These are phyloP conservation scores for Populus trichocarpa DNA, from an alignment of 441 rosid genomes.

Conservation along the genomic window DNA sequence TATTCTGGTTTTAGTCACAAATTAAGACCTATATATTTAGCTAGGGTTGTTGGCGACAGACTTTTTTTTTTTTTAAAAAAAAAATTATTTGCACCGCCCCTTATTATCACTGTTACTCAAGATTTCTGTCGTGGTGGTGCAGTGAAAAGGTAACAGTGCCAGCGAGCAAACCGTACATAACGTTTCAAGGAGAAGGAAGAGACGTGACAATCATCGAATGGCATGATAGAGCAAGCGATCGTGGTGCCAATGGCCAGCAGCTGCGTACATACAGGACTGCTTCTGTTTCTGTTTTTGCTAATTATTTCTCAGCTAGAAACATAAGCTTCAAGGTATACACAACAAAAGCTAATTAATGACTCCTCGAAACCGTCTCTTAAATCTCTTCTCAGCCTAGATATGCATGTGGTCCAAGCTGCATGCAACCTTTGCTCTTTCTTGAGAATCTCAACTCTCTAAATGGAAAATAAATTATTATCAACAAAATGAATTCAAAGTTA, in stretches of 20 bases:
- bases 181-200: slow-evolving; percentile 81
- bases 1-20: not conserved
- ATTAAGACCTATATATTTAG: not conserved
- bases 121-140: slow-evolving; percentile 15
- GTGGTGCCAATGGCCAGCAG: slow-evolving; percentile 76
- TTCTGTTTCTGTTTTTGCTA: slow-evolving; percentile 84
- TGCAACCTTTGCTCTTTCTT: not conserved
- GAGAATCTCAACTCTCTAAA: not conserved
- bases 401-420: not conserved
- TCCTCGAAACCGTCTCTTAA: too few species aligned
- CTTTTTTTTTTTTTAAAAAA: not conserved
- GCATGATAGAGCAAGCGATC: slow-evolving; percentile 93
- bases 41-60: not conserved
- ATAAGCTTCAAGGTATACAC: slow-evolving; percentile 80
- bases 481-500: not conserved
- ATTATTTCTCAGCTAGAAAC: slow-evolving; percentile 76
- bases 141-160: slow-evolving; percentile 94
- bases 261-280: slow-evolving; percentile 87
- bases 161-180: slow-evolving; percentile 68
- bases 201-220: slow-evolving; percentile 80
- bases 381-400: not conserved
- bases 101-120: not conserved
- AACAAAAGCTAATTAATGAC: too few species aligned
- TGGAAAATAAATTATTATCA: not conserved
- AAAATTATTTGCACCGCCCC: not conserved